Evolutionary conservation across 345 rosid species (phyloP).

Genomic region (Raphanus raphanistrum): DNA sequence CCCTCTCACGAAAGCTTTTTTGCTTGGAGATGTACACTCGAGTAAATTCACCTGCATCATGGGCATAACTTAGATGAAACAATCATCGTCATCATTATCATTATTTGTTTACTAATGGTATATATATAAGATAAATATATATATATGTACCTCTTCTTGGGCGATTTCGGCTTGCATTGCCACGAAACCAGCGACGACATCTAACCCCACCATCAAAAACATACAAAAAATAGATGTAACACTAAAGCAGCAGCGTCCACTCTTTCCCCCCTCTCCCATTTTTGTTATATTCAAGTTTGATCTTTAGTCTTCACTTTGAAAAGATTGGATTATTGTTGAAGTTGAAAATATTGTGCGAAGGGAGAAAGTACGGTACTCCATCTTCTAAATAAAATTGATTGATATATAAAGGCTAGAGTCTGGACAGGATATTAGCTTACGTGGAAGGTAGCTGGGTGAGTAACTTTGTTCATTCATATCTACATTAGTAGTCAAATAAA

Average conservation of each 20-base stretch:
- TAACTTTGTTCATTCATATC: slow-evolving; percentile 2
- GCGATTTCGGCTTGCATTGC: slow-evolving; percentile 10
- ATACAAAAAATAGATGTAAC: neutral
- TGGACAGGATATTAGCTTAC: neutral
- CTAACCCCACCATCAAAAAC: slow-evolving; percentile 13
- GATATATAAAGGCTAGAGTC: slow-evolving; percentile 2
- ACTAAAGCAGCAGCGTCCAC: neutral
- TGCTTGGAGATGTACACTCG: slow-evolving; percentile 36
- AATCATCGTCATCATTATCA: neutral
- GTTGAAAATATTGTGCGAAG: slow-evolving; percentile 3
- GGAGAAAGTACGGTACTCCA: neutral
- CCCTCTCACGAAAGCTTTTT: slow-evolving; percentile 16
- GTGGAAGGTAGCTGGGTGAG: neutral
- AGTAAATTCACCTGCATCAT: slow-evolving; percentile 25
- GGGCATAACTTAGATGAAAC: neutral
- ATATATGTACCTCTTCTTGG: slow-evolving; percentile 11
- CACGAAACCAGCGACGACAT: slow-evolving; percentile 7
- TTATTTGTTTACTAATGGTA: neutral
- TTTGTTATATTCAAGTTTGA: neutral
- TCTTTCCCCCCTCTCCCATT: neutral
- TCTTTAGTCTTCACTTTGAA: neutral
- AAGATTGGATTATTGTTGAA: neutral
- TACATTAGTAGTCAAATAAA: neutral
- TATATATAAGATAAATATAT: neutral
- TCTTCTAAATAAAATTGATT: slow-evolving; percentile 1